Conservation (phyloP, 2,329 filamentous ascomycete genomes). For the Hansfordia pulvinata region DNA sequence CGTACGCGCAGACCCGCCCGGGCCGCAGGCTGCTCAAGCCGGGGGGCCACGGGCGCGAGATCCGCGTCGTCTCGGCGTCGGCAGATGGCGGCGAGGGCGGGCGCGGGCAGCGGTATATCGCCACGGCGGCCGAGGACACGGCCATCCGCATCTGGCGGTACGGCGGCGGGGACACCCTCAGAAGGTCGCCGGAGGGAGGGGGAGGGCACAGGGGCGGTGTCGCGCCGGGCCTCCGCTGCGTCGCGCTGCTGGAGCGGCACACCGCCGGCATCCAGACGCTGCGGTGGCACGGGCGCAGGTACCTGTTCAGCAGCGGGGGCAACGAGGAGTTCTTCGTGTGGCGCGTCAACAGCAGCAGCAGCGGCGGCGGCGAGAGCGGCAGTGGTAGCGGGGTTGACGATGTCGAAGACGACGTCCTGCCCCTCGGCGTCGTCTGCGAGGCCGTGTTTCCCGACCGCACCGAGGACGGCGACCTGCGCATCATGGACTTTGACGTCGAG, state of each 20-base stretch:
- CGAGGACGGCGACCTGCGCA: slow-evolving; percentile 53
- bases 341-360: slow-evolving; percentile 45
- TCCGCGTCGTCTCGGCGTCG: slow-evolving; percentile 37
- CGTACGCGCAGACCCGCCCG: slow-evolving; percentile 27
- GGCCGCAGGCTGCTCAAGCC: slow-evolving; percentile 38
- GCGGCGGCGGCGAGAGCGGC: too few relatives aligned
- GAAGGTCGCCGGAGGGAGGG: slow-evolving; percentile 1
- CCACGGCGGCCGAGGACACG: slow-evolving; percentile 61
- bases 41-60: slow-evolving; percentile 79
- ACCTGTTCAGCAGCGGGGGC: slow-evolving; percentile 76
- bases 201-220: slow-evolving; percentile 7
- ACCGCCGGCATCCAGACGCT: slow-evolving; percentile 73
- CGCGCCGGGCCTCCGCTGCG: slow-evolving; percentile 23
- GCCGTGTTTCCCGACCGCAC: slow-evolving; percentile 36
- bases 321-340: slow-evolving; percentile 85
- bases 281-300: slow-evolving; percentile 56
- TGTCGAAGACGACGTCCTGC: slow-evolving; percentile 27
- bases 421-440: slow-evolving; percentile 43
- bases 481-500: slow-evolving; percentile 62
- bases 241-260: slow-evolving; percentile 61
- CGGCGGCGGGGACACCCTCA: slow-evolving; percentile 4
- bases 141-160: slow-evolving; percentile 60
- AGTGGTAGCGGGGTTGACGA: too few relatives aligned
- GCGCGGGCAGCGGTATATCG: slow-evolving; percentile 32
- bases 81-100: too few relatives aligned